Evolutionary conservation across 75 land plant species (phyloP).

Genomic region (Isoetes taiwanensis): DNA sequence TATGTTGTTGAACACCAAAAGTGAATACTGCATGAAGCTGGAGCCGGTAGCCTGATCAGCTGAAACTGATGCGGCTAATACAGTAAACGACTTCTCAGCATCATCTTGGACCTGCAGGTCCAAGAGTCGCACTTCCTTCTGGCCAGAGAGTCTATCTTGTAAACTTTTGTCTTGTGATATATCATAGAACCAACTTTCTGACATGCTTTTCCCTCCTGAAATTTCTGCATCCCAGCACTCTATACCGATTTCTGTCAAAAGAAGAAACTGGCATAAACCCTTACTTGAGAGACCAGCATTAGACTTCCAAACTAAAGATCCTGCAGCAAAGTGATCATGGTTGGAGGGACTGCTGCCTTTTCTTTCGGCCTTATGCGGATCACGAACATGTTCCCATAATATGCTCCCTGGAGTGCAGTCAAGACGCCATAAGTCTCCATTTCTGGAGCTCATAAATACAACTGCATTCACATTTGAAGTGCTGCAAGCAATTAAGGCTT

Average conservation of each 20-base stretch:
- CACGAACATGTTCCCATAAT: slow-evolving; percentile 15
- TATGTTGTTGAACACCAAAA: slow-evolving; percentile 13
- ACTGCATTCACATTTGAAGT: no score
- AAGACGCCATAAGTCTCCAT: slow-evolving; percentile 57
- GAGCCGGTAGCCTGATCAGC: slow-evolving; percentile 56
- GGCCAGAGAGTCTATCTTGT: slow-evolving; percentile 70
- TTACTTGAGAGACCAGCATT: slow-evolving; percentile 14
- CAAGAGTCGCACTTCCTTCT: slow-evolving; percentile 74
- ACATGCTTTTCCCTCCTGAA: slow-evolving; percentile 18
- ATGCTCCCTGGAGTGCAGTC: slow-evolving; percentile 45
- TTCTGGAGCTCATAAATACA: no score
- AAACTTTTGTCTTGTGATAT: slow-evolving; percentile 50
- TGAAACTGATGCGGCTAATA: slow-evolving; percentile 74
- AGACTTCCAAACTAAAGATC: slow-evolving; percentile 49
- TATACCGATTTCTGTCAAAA: slow-evolving; percentile 60
- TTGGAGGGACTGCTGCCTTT: no score
- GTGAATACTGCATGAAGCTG: slow-evolving; percentile 70
- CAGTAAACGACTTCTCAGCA: slow-evolving; percentile 40
- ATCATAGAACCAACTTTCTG: slow-evolving; percentile 58
- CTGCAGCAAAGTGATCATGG: slow-evolving; percentile 21
- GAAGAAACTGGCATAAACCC: slow-evolving; percentile 31
- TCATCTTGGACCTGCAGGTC: slow-evolving; percentile 63
- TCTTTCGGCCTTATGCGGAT: background rate
- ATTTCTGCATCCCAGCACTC: slow-evolving; percentile 68
- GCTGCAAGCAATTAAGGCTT: slow-evolving; percentile 55